Percentiles rank a stretch among this genome's conserved stretches.
phyloP scores from a whole-genome alignment of 2,329 filamentous ascomycete species.

The Macrophomina pseudophaseolina region DNA sequence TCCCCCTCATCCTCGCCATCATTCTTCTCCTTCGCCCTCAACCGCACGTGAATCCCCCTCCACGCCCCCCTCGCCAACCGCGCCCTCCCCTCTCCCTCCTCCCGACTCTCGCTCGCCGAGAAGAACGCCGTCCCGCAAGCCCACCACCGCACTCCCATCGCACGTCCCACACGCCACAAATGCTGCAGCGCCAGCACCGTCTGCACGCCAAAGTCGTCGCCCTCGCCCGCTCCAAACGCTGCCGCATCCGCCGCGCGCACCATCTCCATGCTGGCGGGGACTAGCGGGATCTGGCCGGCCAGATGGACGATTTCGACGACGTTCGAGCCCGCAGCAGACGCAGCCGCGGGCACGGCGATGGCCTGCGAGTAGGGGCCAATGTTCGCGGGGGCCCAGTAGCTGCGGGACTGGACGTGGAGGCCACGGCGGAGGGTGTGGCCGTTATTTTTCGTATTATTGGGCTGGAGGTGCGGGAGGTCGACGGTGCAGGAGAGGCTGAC shows the following conservation, averaged over 20 bases:
- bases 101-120: slow-evolving; percentile 39
- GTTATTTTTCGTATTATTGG: slow-evolving; percentile 27
- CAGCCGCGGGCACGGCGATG: slow-evolving; percentile 59
- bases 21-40: slow-evolving; percentile 44
- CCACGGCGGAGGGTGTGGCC: slow-evolving; percentile 46
- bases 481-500: slow-evolving; percentile 62
- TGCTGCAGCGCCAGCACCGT: slow-evolving; percentile 82
- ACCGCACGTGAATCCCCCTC: slow-evolving; percentile 40
- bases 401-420: slow-evolving; percentile 89
- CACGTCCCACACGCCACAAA: slow-evolving; percentile 79
- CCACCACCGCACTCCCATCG: slow-evolving; percentile 76
- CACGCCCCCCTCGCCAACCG: slow-evolving; percentile 51
- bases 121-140: slow-evolving; percentile 77
- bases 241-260: slow-evolving; percentile 34
- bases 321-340: background rate
- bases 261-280: slow-evolving; percentile 78
- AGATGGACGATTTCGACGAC: slow-evolving; percentile 62
- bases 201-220: slow-evolving; percentile 59
- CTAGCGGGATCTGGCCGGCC: slow-evolving; percentile 89
- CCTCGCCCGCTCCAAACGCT: slow-evolving; percentile 6
- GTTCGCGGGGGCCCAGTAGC: slow-evolving; percentile 97
- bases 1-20: slow-evolving; percentile 52
- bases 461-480: slow-evolving; percentile 34
- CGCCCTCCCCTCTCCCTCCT: slow-evolving; percentile 38
- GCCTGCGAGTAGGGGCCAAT: slow-evolving; percentile 97